Base-by-base conservation (phyloP, 2,329 filamentous ascomycete genomes). In the Coniella vitis region DNA sequence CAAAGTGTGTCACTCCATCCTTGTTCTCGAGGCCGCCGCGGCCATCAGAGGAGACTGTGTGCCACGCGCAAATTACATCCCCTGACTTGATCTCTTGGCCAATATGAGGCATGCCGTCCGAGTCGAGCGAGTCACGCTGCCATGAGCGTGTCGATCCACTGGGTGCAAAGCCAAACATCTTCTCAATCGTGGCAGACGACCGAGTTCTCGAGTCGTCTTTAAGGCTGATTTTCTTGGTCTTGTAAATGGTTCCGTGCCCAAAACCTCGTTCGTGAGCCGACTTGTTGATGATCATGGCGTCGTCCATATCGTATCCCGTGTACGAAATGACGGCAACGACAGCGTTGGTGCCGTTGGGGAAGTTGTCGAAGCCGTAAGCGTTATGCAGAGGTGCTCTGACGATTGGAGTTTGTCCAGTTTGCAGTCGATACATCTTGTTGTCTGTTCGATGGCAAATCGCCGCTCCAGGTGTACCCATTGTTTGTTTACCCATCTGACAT, bases 221-320 rank as follows among this genome's bases (percentile, higher is more conserved):
- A 16, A 97, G 77, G 32, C 86, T 82, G 62, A 93, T 83, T 62
- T 94, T 87, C 70, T 97, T 95, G 8, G 90, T 95, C 73, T 98
- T 98, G 77, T 96, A 98, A 59, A 98, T 90, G 4, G 90, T 94
- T 48, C 93, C 93, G 61, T 97, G 83, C 34, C 90, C 91, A 61
- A 98, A 97, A 13, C 93, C 93, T 58, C 93, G 83, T 68, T 98
- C 93, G 66, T 96, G 89, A 3, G 91, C 84, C 17, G 90, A 95
- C 67, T 97, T 97, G 75, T 97, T 97, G 64, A 98, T 76, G 63
- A 98, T 97, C 91, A 97, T 97, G 64, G 93, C 93, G 70, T 98
- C 93, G 75, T 98, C 93, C 93, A 98, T 98, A 76, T 98, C 93
- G 70, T 97, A 98, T 45, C 91, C 93, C 2, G 91, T 97, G 67